Evolutionary conservation across 2,329 filamentous ascomycete genomes (phyloP).

Genomic region (Arthroderma uncinatum): DNA sequence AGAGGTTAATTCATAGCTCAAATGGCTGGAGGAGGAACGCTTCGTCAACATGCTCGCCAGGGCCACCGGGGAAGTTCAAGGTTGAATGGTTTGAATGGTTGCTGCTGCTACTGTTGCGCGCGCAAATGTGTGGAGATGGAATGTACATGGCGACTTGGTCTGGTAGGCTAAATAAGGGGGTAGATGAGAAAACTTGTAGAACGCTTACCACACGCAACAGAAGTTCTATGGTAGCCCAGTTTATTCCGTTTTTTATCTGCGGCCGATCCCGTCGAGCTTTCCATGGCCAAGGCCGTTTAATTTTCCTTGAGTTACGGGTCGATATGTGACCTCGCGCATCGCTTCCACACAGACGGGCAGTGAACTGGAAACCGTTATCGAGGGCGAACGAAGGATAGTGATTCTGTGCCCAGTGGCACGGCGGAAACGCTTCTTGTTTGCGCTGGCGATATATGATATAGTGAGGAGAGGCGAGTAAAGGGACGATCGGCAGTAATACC

Average conservation of each 20-base stretch:
- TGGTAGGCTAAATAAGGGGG: background rate
- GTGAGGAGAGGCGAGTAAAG: background rate
- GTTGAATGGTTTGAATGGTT: too few relatives aligned
- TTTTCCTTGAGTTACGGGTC: conserved; percentile 25
- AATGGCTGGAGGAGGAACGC: too few relatives aligned
- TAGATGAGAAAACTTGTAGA: conserved; percentile 7
- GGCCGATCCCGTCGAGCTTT: conserved; percentile 22
- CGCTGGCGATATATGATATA: background rate
- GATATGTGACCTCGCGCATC: conserved; percentile 31
- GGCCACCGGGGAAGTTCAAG: too few relatives aligned
- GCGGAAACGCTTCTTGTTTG: background rate
- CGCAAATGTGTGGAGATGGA: background rate
- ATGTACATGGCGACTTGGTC: background rate
- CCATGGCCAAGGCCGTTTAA: conserved; percentile 28
- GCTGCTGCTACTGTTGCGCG: too few relatives aligned
- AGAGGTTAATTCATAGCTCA: background rate
- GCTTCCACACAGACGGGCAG: conserved; percentile 21
- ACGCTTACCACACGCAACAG: conserved; percentile 84
- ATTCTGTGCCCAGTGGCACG: background rate
- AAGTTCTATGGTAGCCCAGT: conserved; percentile 87
- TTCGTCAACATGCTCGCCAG: too few relatives aligned
- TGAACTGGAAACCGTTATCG: background rate
- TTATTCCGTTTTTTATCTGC: conserved; percentile 73
- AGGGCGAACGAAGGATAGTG: background rate
- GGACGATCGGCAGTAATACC: background rate